A percentile compares a stretch with the other conserved stretches of the same genome.
Evolutionary conservation across 495 filamentous ascomycete genomes (phyloP).

Genomic region (Pyrenula aspistea): DNA sequence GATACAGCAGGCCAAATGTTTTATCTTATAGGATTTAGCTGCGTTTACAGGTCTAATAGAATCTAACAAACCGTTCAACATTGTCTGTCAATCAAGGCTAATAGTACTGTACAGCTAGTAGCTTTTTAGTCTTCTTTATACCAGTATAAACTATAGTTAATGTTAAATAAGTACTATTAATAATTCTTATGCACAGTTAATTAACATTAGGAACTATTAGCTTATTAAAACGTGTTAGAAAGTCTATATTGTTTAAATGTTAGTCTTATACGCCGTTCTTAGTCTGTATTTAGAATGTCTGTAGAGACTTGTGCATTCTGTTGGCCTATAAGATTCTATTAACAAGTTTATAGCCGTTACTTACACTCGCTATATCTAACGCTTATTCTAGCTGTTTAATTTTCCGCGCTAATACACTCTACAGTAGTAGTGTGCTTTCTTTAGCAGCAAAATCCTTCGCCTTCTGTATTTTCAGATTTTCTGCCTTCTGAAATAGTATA

Average conservation of each 20-base stretch:
- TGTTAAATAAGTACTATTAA: background rate
- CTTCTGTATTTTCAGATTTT: background rate
- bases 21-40: background rate
- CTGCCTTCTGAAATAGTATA: background rate
- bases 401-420: background rate
- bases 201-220: too few relatives aligned
- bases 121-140: background rate
- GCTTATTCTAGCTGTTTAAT: background rate
- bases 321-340: background rate
- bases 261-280: too few relatives aligned
- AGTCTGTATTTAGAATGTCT: background rate
- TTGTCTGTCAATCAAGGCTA: background rate
- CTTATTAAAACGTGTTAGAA: too few relatives aligned
- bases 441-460: background rate
- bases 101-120: background rate
- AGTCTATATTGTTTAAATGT: too few relatives aligned
- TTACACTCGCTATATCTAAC: background rate
- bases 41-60: background rate
- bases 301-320: background rate
- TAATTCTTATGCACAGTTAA: background rate
- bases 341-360: background rate
- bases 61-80: background rate
- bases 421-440: too few relatives aligned
- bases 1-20: background rate
- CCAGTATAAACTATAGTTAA: background rate